These are phyloP conservation scores for Leishmania lainsoni DNA, from an alignment of 208 protist genomes.

Conservation along the genomic window DNA sequence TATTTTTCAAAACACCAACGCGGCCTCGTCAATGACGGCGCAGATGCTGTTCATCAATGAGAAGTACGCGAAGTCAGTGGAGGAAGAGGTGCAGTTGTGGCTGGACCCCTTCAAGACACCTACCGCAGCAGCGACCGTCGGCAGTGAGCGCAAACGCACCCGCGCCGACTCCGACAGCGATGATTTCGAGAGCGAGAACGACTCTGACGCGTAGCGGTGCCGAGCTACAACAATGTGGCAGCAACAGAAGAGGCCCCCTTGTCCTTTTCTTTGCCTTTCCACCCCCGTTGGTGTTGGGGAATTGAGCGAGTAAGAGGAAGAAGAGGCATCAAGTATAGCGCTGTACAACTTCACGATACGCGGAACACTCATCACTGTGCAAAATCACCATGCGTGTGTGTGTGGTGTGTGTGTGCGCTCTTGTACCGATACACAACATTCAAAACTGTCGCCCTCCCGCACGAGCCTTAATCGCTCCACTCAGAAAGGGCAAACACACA, in stretches of 20 bases:
- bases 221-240: neutral
- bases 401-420: neutral
- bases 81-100: slow-evolving; percentile 35
- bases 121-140: neutral
- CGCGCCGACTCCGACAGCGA: slow-evolving; percentile 20
- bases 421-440: neutral
- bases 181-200: slow-evolving; percentile 17
- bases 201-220: neutral
- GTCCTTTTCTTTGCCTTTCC: neutral
- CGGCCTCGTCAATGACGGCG: neutral
- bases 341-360: neutral
- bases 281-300: neutral
- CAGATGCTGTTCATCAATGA: slow-evolving; percentile 31
- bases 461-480: neutral
- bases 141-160: slow-evolving; percentile 15
- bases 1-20: slow-evolving; percentile 23
- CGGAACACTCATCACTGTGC: no score
- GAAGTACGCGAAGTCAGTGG: slow-evolving; percentile 7
- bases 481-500: neutral
- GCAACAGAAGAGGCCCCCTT: neutral
- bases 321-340: neutral
- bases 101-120: slow-evolving; percentile 29
- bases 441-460: neutral
- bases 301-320: neutral
- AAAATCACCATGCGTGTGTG: no score